Percentiles rank a stretch among this genome's conserved stretches.
phyloP scores from a whole-genome alignment of 768 basidiomycete genomes.

The Hypholoma fasciculare region DNA sequence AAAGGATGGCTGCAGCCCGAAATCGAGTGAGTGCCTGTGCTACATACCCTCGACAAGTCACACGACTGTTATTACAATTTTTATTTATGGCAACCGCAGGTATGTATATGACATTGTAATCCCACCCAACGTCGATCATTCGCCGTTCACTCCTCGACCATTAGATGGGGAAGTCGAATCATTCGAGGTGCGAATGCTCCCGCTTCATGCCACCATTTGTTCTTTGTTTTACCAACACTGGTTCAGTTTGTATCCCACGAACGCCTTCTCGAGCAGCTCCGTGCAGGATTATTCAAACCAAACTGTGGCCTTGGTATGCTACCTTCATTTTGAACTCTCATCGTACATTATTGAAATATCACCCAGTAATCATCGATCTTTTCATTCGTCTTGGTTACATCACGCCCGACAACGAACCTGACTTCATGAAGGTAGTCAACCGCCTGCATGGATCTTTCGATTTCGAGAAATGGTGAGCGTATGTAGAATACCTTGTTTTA shows the following conservation, averaged over 20 bases:
- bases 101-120: slow-evolving; percentile 84
- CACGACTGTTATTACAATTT: background rate
- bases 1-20: slow-evolving; percentile 87
- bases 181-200: slow-evolving; percentile 63
- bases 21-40: slow-evolving; percentile 56
- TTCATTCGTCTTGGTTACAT: slow-evolving; percentile 84
- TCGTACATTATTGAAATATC: background rate
- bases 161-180: slow-evolving; percentile 93
- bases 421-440: slow-evolving; percentile 76
- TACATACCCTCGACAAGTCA: too few relatives aligned
- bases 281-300: slow-evolving; percentile 79
- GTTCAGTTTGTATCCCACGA: slow-evolving; percentile 67
- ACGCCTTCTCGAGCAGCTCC: slow-evolving; percentile 64
- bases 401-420: slow-evolving; percentile 85
- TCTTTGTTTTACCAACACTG: background rate
- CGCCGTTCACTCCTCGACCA: slow-evolving; percentile 64
- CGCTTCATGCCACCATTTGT: background rate
- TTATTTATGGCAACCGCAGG: slow-evolving; percentile 35
- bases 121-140: slow-evolving; percentile 48
- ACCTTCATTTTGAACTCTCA: background rate
- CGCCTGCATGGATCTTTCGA: slow-evolving; percentile 74
- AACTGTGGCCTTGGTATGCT: slow-evolving; percentile 81
- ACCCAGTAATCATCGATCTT: slow-evolving; percentile 81
- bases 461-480: slow-evolving; percentile 49
- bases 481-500: background rate